Conservation (phyloP, 441 rosid genomes). For the Geranium incanum region DNA sequence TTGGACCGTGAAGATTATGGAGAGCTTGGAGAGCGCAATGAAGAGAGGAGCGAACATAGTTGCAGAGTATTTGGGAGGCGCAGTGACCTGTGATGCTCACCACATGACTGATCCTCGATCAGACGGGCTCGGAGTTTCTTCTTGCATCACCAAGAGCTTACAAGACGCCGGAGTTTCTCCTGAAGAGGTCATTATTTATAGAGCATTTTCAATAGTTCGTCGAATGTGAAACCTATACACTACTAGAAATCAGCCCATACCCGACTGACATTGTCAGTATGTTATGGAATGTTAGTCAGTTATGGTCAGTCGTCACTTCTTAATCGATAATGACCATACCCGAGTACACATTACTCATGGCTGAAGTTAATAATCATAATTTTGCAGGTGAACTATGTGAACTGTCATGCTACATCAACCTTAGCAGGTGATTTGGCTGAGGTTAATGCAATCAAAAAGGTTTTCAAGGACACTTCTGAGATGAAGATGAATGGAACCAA, state of each 20-base stretch:
- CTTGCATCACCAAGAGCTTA: conserved; percentile 49
- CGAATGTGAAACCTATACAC: not conserved
- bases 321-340: too few relatives aligned
- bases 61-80: conserved; percentile 61
- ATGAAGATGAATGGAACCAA: conserved; percentile 68
- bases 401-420: conserved; percentile 70
- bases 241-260: too few relatives aligned
- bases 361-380: not conserved
- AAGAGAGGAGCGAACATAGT: conserved; percentile 60
- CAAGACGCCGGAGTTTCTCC: conserved; percentile 58
- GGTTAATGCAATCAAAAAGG: conserved; percentile 57
- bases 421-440: conserved; percentile 67
- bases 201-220: not conserved
- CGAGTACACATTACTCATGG: too few relatives aligned
- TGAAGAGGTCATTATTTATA: conserved; percentile 38
- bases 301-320: too few relatives aligned
- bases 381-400: conserved; percentile 51
- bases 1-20: conserved; percentile 37
- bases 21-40: conserved; percentile 68
- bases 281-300: too few relatives aligned
- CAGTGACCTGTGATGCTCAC: conserved; percentile 58
- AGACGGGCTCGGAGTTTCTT: conserved; percentile 61
- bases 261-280: too few relatives aligned
- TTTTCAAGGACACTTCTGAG: conserved; percentile 55
- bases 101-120: conserved; percentile 65